phyloP scores from a whole-genome alignment of 768 basidiomycete genomes.

The Lactarius sp. region DNA sequence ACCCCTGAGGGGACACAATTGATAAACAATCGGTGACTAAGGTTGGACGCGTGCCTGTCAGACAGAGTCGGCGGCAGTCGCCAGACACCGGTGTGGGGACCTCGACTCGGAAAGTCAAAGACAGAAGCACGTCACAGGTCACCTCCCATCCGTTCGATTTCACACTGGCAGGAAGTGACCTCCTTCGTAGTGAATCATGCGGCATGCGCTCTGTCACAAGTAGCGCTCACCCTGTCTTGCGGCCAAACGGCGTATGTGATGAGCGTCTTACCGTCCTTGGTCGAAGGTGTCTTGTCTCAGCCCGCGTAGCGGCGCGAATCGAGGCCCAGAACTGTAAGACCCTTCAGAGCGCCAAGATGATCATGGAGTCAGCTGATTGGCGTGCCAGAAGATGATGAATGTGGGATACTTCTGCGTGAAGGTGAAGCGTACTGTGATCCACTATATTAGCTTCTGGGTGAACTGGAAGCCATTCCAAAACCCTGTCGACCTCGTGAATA shows the following conservation, averaged over 20 bases:
- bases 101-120: not conserved
- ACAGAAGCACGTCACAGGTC: conserved; percentile 1
- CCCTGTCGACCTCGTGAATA: too few relatives aligned
- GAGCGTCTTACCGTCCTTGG: conserved; percentile 9
- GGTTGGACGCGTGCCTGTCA: too few relatives aligned
- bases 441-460: too few relatives aligned
- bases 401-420: too few relatives aligned
- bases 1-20: too few relatives aligned
- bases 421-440: too few relatives aligned
- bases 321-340: conserved; percentile 9
- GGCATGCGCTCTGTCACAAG: conserved; percentile 1
- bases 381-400: too few relatives aligned
- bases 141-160: not conserved
- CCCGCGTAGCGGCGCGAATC: conserved; percentile 4
- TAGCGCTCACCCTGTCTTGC: conserved; percentile 8
- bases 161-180: not conserved
- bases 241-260: conserved; percentile 1
- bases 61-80: too few relatives aligned
- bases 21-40: too few relatives aligned
- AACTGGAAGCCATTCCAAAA: too few relatives aligned
- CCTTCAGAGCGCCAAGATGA: conserved; percentile 8
- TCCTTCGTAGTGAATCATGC: not conserved
- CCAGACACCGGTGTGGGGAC: too few relatives aligned
- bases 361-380: not conserved
- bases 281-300: conserved; percentile 7